Evolutionary conservation across 1,284 basidiomycete species (phyloP), one percentile per base, ranked within the genome.

Genomic region (Wolfiporia cocos): DNA sequence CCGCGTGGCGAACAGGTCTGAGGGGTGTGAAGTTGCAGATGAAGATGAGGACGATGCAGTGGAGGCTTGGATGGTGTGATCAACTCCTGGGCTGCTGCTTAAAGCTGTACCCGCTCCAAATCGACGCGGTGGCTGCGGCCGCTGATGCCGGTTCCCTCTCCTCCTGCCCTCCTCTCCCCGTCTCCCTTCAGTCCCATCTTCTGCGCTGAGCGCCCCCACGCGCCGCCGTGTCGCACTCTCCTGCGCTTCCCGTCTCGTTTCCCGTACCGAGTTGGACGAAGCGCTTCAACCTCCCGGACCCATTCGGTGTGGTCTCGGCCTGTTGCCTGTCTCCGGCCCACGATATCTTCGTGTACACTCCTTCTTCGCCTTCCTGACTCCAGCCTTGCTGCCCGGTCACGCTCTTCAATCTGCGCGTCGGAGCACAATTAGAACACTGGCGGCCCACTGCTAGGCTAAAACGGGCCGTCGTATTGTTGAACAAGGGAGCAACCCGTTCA

Each of bases 381-480:
- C 24, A 26, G 17, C 22, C 26, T 32, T 14, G 5, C 23, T 17
- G 26, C 21, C 31, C 39, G 30, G 19, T 18, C 21, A 17, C 21
- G 33, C 33, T 22, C 34, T 37, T 18, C n/a, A 21, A 15, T 4
- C 29, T 39, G 24, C 42, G 9, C 14, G 21, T 44, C 41, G 32
- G 40, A 28, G 31, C 32, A 34, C 49, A 50, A 49, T 48, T n/a
- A n/a, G n/a, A 43, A 18, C 42, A 9, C 20, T 40, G 34, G 43
- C 35, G 14, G 26, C 23, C 42, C 19, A 18, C 18, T 29, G 32
- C 49, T 54, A 54, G 42, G 28, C 54, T 49, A 42, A 41, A 54
- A 50, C 44, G 21, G 49, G 54, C 26, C 42, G 47, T 42, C 47
- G 48, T 49, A 50, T 54, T 54, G 47, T 46, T 37, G 39, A 51